Evolutionary conservation across 768 basidiomycete genomes (phyloP).

Genomic region (Xerocomus brunneocitrinus): DNA sequence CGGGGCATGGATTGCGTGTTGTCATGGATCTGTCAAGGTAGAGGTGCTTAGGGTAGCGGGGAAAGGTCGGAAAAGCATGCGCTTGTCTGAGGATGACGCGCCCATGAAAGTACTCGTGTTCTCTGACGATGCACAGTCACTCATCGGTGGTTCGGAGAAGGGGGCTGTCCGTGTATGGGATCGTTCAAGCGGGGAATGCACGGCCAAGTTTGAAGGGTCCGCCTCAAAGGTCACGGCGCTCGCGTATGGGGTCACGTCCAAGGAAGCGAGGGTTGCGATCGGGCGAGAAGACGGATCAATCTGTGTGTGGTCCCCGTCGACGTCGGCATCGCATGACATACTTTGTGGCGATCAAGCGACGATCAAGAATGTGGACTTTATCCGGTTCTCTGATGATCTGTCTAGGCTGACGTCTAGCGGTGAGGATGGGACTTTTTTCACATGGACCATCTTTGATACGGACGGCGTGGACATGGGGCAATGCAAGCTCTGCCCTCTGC

Average conservation of each 20-base stretch:
- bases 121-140: constrained; percentile 8
- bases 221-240: constrained; percentile 17
- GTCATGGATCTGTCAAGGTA: constrained; percentile 3
- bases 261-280: constrained; percentile 5
- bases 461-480: not conserved
- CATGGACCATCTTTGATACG: constrained; percentile 6
- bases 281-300: not conserved
- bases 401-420: constrained; percentile 9
- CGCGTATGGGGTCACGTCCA: not conserved
- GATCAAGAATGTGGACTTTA: constrained; percentile 1
- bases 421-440: constrained; percentile 7
- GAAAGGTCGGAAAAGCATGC: not conserved
- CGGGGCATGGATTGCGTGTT: constrained; percentile 6
- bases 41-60: constrained; percentile 1
- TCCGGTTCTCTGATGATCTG: constrained; percentile 10
- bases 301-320: constrained; percentile 14
- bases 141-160: constrained; percentile 14
- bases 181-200: constrained; percentile 11
- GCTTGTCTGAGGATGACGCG: not conserved
- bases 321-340: constrained; percentile 10
- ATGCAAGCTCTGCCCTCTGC: not conserved
- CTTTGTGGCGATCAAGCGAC: constrained; percentile 1
- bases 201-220: constrained; percentile 1
- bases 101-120: constrained; percentile 9
- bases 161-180: constrained; percentile 20